A percentile compares a stretch with the other conserved stretches of the same genome.
Evolutionary conservation across 169 alveolate species (phyloP).

Genomic region (Plasmodium malariae): DNA sequence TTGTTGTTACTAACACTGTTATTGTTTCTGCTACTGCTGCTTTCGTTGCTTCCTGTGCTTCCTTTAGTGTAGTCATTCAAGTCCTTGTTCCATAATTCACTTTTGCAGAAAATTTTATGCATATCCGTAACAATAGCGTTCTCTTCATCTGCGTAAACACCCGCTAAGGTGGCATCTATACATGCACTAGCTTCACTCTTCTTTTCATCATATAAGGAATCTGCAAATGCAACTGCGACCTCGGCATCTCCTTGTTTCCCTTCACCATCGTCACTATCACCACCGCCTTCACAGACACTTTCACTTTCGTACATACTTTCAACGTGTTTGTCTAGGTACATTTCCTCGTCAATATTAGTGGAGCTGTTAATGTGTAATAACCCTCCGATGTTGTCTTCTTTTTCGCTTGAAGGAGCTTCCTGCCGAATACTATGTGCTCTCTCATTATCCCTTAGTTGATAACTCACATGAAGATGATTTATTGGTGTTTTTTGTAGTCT

Average conservation of each 20-base stretch:
- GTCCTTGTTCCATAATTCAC: neutral
- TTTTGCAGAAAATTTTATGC: neutral
- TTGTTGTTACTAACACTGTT: neutral
- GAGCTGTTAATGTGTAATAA: no score
- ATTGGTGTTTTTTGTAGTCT: neutral
- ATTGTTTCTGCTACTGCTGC: neutral
- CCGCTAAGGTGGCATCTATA: no score
- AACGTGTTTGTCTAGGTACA: neutral
- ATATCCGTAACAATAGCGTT: neutral
- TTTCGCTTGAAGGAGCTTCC: no score
- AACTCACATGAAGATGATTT: neutral
- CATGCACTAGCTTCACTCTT: neutral
- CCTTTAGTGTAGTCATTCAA: neutral
- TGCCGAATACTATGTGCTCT: neutral
- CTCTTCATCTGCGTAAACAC: neutral
- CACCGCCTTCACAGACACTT: neutral
- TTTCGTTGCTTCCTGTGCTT: neutral
- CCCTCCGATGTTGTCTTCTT: no score
- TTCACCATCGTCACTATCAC: neutral
- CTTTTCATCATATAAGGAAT: neutral
- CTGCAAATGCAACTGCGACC: neutral
- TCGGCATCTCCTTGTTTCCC: neutral
- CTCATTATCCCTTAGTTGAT: neutral
- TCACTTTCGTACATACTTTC: neutral
- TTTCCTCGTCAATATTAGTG: neutral